phyloP scores from a whole-genome alignment of 176 grass and related monocot genomes.

The Ensete glaucum region DNA sequence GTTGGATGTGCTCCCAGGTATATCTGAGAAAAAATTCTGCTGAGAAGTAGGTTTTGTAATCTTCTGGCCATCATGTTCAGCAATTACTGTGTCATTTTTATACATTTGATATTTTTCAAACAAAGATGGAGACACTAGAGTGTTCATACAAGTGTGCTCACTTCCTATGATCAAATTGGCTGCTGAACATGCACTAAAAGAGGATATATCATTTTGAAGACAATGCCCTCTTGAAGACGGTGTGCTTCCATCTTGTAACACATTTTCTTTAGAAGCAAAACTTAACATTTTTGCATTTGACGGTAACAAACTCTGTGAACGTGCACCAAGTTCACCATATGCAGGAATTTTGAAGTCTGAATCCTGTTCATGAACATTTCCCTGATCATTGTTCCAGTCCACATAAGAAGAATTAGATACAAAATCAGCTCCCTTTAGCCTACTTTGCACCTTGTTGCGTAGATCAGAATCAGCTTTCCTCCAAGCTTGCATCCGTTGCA shows the following conservation, averaged over 20 bases:
- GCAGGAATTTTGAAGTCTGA: constrained; percentile 24
- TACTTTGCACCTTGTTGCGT: constrained; percentile 39
- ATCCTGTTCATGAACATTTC: constrained; percentile 42
- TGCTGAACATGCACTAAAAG: constrained; percentile 12
- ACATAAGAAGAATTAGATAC: constrained; percentile 40
- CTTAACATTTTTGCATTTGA: constrained; percentile 19
- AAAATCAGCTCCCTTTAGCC: constrained; percentile 43
- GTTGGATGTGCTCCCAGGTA: constrained; percentile 7
- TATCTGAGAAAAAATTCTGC: constrained; percentile 4
- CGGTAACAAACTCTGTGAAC: constrained; percentile 34
- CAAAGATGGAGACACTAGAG: constrained; percentile 16
- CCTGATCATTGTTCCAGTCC: constrained; percentile 50
- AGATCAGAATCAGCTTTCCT: constrained; percentile 56
- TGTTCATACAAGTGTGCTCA: constrained; percentile 2
- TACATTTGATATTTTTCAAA: constrained; percentile 21
- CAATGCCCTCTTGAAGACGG: background rate
- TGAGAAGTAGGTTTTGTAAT: background rate
- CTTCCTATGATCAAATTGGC: constrained; percentile 1
- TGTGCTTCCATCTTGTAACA: constrained; percentile 11
- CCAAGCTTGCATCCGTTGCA: constrained; percentile 74
- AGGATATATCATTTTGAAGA: constrained; percentile 8
- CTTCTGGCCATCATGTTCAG: constrained; percentile 6
- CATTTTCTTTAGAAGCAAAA: constrained; percentile 10
- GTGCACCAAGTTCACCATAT: constrained; percentile 36
- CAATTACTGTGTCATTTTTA: constrained; percentile 15